These are phyloP conservation scores for Ceratocystis huliohia DNA, from an alignment of 2,329 filamentous ascomycete genomes.

Conservation along the genomic window DNA sequence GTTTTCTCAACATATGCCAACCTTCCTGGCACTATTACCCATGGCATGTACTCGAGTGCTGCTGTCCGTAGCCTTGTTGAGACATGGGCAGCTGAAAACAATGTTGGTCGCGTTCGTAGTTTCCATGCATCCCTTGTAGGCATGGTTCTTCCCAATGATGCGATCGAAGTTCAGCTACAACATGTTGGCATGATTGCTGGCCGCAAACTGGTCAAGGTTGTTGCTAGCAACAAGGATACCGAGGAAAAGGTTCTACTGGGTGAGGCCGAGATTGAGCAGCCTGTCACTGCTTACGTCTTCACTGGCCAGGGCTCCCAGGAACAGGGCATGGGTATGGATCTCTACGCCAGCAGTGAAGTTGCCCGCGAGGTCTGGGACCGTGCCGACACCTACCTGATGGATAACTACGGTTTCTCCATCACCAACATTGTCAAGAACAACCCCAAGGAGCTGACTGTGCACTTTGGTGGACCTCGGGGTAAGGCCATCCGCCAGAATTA, in stretches of 20 bases:
- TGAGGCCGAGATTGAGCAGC: constrained; percentile 95
- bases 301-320: constrained; percentile 97
- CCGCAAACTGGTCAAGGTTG: constrained; percentile 98
- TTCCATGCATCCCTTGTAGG: constrained; percentile 96
- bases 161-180: constrained; percentile 86
- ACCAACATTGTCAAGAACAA: constrained; percentile 99
- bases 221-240: constrained; percentile 86
- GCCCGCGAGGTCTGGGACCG: constrained; percentile 97
- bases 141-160: constrained; percentile 96
- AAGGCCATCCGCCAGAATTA: constrained; percentile 98
- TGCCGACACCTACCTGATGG: constrained; percentile 93
- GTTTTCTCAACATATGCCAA: constrained; percentile 95
- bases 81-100: constrained; percentile 98
- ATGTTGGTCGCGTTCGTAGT: constrained; percentile 89
- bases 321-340: constrained; percentile 99
- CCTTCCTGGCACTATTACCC: constrained; percentile 91
- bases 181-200: constrained; percentile 96
- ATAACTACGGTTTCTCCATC: constrained; percentile 97
- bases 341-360: constrained; percentile 85
- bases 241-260: constrained; percentile 93
- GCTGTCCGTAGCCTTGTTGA: constrained; percentile 91
- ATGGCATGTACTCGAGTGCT: constrained; percentile 98
- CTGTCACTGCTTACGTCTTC: constrained; percentile 92
- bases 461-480: constrained; percentile 92
- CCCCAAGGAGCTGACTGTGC: constrained; percentile 93